Evolutionary conservation across 1,284 basidiomycete genomes (phyloP).

Genomic region (Papiliotrema flavescens): DNA sequence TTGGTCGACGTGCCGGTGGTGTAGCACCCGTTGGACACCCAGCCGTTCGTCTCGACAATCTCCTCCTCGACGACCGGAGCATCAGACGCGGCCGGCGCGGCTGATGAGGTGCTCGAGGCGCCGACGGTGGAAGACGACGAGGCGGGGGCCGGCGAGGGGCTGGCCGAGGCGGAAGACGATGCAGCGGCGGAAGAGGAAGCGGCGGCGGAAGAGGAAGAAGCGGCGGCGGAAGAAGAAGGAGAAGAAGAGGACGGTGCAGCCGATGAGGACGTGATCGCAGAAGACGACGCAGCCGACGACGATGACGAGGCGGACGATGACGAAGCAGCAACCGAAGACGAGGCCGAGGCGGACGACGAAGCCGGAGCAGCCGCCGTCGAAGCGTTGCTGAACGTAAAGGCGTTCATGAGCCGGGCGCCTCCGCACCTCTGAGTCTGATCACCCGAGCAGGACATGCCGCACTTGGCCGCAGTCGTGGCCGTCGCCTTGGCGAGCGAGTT

Average conservation of each 20-base stretch:
- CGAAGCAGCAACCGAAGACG: background rate
- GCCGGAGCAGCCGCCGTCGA: constrained; percentile 47
- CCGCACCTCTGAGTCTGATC: constrained; percentile 35
- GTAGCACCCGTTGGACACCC: constrained; percentile 11
- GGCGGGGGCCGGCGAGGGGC: background rate
- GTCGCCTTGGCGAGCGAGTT: constrained; percentile 19
- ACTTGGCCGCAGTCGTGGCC: constrained; percentile 17
- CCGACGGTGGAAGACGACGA: background rate
- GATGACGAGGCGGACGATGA: constrained; percentile 1
- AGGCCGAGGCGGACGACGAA: background rate
- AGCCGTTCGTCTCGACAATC: constrained; percentile 9
- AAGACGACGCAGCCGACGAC: background rate
- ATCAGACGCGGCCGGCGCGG: background rate
- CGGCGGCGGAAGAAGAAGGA: background rate
- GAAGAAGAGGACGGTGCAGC: background rate
- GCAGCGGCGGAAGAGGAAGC: background rate
- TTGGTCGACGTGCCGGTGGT: constrained; percentile 3
- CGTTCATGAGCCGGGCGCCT: constrained; percentile 42
- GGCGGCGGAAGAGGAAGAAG: background rate
- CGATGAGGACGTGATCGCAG: background rate
- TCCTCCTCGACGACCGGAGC: background rate
- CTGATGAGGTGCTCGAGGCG: background rate
- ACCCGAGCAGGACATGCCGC: constrained; percentile 28
- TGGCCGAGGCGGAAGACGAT: constrained; percentile 1
- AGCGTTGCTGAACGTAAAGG: constrained; percentile 52